Conservation (phyloP, 331 rosid species). For the Rhamnella rubrinervis region DNA sequence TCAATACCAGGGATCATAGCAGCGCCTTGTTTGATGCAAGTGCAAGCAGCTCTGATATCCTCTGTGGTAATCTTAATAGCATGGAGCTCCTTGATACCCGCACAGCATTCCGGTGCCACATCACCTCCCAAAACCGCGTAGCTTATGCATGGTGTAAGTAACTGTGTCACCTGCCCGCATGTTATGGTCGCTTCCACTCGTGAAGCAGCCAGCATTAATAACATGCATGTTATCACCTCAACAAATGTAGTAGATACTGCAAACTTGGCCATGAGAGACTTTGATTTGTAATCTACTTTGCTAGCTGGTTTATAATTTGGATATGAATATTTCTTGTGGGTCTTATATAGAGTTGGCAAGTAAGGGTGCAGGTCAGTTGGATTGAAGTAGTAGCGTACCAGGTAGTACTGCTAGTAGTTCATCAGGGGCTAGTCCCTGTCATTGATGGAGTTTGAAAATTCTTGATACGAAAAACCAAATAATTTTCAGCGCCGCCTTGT, state of each 20-base stretch:
- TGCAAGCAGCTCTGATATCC: conserved; percentile 49
- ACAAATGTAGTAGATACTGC: neutral
- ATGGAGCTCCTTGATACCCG: conserved; percentile 42
- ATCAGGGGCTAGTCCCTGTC: conserved; percentile 5
- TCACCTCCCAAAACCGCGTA: conserved; percentile 47
- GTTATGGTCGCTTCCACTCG: conserved; percentile 25
- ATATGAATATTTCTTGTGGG: too few relatives aligned
- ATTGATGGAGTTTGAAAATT: neutral
- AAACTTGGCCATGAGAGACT: too few relatives aligned
- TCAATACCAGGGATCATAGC: conserved; percentile 43
- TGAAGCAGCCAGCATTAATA: conserved; percentile 9
- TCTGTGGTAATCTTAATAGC: conserved; percentile 37
- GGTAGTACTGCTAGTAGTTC: too few relatives aligned
- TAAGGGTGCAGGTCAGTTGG: too few relatives aligned
- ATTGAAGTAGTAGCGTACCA: too few relatives aligned
- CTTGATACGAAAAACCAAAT: too few relatives aligned
- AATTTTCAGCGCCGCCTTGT: too few relatives aligned
- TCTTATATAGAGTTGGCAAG: too few relatives aligned
- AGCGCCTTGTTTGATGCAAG: conserved; percentile 47
- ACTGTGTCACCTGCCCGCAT: conserved; percentile 36
- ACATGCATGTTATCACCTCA: conserved; percentile 27
- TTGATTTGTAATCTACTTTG: too few relatives aligned
- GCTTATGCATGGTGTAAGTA: conserved; percentile 49
- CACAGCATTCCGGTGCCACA: conserved; percentile 45
- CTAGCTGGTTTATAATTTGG: too few relatives aligned